Evolutionary conservation across 257 asterid genomes (phyloP), one percentile per base, ranked within the genome.

Genomic region (Verbena officinalis): DNA sequence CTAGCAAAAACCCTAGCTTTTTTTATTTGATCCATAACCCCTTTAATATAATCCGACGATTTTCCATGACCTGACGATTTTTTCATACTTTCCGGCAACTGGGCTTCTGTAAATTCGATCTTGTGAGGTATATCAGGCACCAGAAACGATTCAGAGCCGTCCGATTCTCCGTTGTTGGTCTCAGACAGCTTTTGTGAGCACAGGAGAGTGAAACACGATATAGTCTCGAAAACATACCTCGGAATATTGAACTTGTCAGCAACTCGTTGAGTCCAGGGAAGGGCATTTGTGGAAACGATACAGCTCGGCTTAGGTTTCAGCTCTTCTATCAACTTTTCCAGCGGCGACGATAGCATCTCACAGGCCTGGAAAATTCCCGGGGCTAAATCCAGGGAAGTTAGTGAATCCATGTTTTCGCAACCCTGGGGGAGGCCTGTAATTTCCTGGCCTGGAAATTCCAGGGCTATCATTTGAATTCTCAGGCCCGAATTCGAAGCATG

Each of bases 391-490:
- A 61, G 34, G 11, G 93, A 79, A 20, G 70, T 54, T 1, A 87
- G 80, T 7, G 76, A 1, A 46, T 87, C 90, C 69, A 77, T 31
- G 57, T 81, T 88, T 53, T 88, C 96, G 34, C 88, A 88, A 2
- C 88, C 88, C 3, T 72, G 51, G 1, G 96, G 96, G 7, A 88
- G 53, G 0, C 94, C 96, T 13, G 69, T 66, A n/a, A n/a, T n/a
- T 48, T 77, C 82, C 5, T 46, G 59, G 34, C 79, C 67, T 9
- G 94, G 96, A 44, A 88, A 88, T 5, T 73, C 10, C 21, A 85
- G 21, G 3, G 79, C 71, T 5, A 81, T 50, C 67, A 83, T 14
- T 11, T 56, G 76, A 57, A 84, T 83, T 2, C 31, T 64, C 51
- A 68, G 72, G 16, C 43, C 2, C 0, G 38, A 50, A 5, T 33